These are phyloP conservation scores for Cylindrotheca closterium DNA, from an alignment of 108 stramenopile genomes.

Conservation along the genomic window DNA sequence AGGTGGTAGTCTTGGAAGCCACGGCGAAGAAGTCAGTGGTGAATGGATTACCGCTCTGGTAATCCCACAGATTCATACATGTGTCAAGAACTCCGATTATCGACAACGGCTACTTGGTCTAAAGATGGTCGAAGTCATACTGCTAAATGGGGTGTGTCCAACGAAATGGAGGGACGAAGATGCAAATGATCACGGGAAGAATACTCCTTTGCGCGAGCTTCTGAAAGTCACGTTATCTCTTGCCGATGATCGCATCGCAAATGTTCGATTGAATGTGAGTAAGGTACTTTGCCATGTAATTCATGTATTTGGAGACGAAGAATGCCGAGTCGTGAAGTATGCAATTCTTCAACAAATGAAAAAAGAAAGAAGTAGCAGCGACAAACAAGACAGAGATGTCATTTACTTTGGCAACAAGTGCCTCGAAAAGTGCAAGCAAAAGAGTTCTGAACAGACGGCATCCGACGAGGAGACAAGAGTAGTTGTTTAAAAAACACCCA, in stretches of 20 bases:
- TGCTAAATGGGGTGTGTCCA: slow-evolving; percentile 57
- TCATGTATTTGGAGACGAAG: slow-evolving; percentile 60
- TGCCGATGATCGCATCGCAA: slow-evolving; percentile 73
- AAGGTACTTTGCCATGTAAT: slow-evolving; percentile 54
- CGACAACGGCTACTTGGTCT: slow-evolving; percentile 78
- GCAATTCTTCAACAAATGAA: slow-evolving; percentile 70
- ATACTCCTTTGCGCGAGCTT: slow-evolving; percentile 59
- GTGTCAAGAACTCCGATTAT: slow-evolving; percentile 58
- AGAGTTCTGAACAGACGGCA: background rate
- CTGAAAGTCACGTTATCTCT: slow-evolving; percentile 66
- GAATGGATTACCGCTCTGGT: slow-evolving; percentile 85
- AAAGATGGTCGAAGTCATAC: slow-evolving; percentile 84
- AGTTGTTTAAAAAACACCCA: no score
- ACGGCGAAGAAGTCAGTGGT: slow-evolving; percentile 71
- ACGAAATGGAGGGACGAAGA: slow-evolving; percentile 36
- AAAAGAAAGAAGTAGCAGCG: slow-evolving; percentile 47
- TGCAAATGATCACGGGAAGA: slow-evolving; percentile 34
- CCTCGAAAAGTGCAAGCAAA: slow-evolving; percentile 25
- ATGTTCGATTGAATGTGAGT: slow-evolving; percentile 87
- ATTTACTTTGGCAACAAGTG: slow-evolving; percentile 64
- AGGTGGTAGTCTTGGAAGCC: slow-evolving; percentile 79
- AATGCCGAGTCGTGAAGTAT: slow-evolving; percentile 52
- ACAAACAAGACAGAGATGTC: slow-evolving; percentile 78
- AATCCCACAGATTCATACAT: slow-evolving; percentile 67
- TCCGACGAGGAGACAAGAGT: background rate